phyloP scores from a whole-genome alignment of 208 protist genomes.

The Naegleria lovaniensis region DNA sequence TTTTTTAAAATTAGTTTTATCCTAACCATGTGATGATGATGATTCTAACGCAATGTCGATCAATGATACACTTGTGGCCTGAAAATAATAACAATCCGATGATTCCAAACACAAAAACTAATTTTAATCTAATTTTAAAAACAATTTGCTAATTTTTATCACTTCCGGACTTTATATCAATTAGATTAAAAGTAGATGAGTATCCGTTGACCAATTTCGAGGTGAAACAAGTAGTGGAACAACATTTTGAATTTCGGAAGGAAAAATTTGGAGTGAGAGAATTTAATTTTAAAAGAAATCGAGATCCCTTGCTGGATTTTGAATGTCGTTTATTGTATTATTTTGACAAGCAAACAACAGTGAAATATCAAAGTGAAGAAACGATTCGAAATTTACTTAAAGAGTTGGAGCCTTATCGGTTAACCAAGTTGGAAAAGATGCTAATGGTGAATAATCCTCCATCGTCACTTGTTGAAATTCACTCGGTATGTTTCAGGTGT shows the following conservation, averaged over 20 bases:
- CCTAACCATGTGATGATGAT: too few species aligned
- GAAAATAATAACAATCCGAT: too few species aligned
- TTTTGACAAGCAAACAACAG: conserved; percentile 6
- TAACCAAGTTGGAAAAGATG: background rate
- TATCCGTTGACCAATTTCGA: background rate
- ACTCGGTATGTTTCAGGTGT: background rate
- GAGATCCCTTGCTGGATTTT: background rate
- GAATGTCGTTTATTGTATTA: conserved; percentile 1
- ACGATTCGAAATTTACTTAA: background rate
- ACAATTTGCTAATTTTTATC: too few species aligned
- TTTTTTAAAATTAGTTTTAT: too few species aligned
- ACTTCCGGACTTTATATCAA: too few species aligned
- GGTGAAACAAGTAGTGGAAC: background rate
- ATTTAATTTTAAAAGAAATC: background rate
- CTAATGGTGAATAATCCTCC: background rate
- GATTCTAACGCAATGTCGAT: too few species aligned
- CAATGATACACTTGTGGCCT: too few species aligned
- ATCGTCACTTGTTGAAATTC: background rate
- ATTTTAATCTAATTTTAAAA: too few species aligned
- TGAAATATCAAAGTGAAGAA: background rate
- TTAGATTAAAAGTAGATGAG: background rate
- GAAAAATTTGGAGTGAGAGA: background rate
- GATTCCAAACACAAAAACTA: too few species aligned
- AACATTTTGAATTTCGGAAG: background rate
- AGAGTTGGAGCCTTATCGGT: background rate